Base-by-base conservation (phyloP, 129 eudicot species). In the Saposhnikovia divaricata region DNA sequence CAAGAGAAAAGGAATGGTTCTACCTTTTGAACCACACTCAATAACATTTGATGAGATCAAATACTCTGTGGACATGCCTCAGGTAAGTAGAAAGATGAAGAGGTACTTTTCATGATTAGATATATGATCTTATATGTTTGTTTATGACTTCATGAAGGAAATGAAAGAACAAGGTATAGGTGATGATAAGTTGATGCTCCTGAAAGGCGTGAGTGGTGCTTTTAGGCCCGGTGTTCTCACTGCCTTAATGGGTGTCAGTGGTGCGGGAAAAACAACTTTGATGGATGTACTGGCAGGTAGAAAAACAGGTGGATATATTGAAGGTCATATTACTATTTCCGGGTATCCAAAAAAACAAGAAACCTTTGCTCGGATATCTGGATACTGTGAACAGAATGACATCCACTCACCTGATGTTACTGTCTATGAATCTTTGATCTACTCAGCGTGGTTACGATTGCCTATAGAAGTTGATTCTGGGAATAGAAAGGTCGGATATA, bases 251-350 rank as follows among this genome's bases (percentile, higher is more conserved):
- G 97, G 99, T 46, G 96, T 92, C 59, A 95, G 97, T 82, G 99
- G 97, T 42, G 99, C 99, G 1, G 97, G 99, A 27, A 95, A 95
- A 87, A 95, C 99, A 25, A 95, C 99, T 47, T 82, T 95, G 39
- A 92, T 95, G 99, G 97, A 95, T 76, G 99, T 95, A 11, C 77
- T 92, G 7, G 97, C 97, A 13, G 97, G 99, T 44, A 87, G 99
- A 45, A 95, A 95, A 85, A 95, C 96, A 0, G 96, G 99, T 4
- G 99, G 97, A 21, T 76, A 89, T 55, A 85, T 90, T 68, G 96
- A 94, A 14, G 97, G 94, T 45, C 80, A 81, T 16, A 82, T 92
- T 42, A 78, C 79, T 51, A 89, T 95, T n/a, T 95, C 97, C 6
- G 97, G 98, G 40, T 92, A 91, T 75, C 97, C 97, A 11, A 94